These are phyloP conservation scores for Echeveria elegans DNA, from an alignment of 164 flowering plant genomes.

Conservation along the genomic window DNA sequence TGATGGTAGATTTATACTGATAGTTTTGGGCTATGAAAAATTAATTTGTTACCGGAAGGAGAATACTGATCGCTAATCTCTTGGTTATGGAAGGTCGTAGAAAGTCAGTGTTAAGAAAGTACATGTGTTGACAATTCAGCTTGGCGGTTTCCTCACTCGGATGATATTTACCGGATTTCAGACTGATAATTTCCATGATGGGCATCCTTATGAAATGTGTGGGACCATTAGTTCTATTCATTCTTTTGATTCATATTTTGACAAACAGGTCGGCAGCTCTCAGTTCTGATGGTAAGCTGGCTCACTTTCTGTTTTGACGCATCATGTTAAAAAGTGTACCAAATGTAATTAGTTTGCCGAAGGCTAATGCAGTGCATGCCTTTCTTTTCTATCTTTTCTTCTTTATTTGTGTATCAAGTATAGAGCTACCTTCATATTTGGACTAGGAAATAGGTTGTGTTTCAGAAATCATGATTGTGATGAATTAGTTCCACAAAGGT, in stretches of 20 bases:
- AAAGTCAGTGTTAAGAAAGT: not conserved
- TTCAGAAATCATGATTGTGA: too few species aligned
- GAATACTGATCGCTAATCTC: not conserved
- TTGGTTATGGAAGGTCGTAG: constrained; percentile 12
- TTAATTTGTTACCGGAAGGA: too few species aligned
- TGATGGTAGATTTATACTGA: too few species aligned
- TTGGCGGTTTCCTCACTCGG: constrained; percentile 22
- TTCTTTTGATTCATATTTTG: constrained; percentile 22
- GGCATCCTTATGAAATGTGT: constrained; percentile 31
- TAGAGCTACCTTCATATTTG: too few species aligned
- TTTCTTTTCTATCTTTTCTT: not conserved
- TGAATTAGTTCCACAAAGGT: too few species aligned
- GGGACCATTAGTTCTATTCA: constrained; percentile 28
- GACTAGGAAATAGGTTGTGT: too few species aligned
- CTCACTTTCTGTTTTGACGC: too few species aligned
- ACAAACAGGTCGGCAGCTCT: constrained; percentile 26
- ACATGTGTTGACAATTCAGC: constrained; percentile 20
- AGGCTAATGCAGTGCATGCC: not conserved
- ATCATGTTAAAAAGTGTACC: too few species aligned
- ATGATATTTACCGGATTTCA: constrained; percentile 27
- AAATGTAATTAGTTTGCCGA: too few species aligned
- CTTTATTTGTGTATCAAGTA: too few species aligned
- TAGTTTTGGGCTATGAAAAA: too few species aligned
- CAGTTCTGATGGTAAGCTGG: constrained; percentile 51
- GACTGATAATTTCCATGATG: constrained; percentile 35